A percentile compares a stretch with the other conserved stretches of the same genome.
phyloP scores from a whole-genome alignment of 129 eudicot species.

The Escallonia herrerae region DNA sequence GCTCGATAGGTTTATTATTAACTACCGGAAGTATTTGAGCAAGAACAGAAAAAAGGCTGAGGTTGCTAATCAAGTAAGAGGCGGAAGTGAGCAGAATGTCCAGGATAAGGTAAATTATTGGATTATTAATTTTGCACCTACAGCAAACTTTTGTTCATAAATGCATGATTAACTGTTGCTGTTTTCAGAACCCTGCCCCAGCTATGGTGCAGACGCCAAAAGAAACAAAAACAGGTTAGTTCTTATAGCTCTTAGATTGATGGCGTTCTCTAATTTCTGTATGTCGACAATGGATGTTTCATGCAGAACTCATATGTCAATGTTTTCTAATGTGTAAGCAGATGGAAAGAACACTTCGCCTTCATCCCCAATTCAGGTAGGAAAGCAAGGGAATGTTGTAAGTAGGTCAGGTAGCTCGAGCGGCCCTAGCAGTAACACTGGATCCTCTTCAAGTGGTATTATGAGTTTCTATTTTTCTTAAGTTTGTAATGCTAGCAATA shows the following conservation, averaged over 20 bases:
- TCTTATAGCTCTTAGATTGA: neutral
- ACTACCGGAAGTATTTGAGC: constrained; percentile 59
- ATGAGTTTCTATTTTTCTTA: neutral
- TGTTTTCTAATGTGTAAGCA: constrained; percentile 10
- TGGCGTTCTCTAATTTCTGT: neutral
- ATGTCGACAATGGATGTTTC: neutral
- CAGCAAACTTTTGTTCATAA: neutral
- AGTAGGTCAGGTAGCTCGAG: constrained; percentile 45
- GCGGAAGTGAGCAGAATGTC: constrained; percentile 23
- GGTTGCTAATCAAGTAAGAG: constrained; percentile 21
- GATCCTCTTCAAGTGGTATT: constrained; percentile 83
- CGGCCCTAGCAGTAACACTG: constrained; percentile 62
- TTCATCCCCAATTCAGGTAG: constrained; percentile 24
- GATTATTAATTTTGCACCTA: neutral
- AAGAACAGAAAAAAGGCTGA: constrained; percentile 70
- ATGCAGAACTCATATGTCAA: neutral
- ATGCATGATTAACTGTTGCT: neutral
- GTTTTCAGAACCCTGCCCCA: constrained; percentile 29
- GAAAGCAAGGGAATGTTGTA: constrained; percentile 32
- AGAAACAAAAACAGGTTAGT: constrained; percentile 45
- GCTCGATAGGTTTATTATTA: constrained; percentile 76
- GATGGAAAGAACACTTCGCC: constrained; percentile 30
- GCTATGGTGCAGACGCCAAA: constrained; percentile 32
- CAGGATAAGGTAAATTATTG: constrained; percentile 38
- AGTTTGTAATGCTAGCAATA: constrained; percentile 6